Conservation (phyloP, 306 rosid species). For the Cucumis cinereus region DNA sequence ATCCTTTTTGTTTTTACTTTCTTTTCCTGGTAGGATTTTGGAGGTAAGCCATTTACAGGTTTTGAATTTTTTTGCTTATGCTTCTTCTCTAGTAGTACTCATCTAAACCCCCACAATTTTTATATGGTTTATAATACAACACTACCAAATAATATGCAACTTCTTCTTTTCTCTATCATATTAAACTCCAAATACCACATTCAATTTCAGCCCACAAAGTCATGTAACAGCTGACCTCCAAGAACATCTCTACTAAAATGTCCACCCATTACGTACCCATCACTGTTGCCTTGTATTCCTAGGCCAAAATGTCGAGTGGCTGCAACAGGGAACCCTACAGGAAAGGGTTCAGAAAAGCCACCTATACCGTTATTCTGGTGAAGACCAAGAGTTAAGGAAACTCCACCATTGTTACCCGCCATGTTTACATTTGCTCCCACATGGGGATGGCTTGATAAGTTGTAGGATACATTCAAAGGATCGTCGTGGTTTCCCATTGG, state of each 20-base stretch:
- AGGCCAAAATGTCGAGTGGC: conserved; percentile 20
- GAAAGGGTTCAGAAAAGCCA: conserved; percentile 57
- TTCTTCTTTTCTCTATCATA: not conserved
- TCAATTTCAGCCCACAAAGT: conserved; percentile 48
- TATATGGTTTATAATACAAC: not conserved
- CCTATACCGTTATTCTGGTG: conserved; percentile 68
- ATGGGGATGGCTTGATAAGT: conserved; percentile 33
- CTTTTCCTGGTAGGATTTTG: not conserved
- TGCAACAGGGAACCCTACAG: conserved; percentile 51
- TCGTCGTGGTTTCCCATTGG: conserved; percentile 22
- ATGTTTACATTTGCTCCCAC: conserved; percentile 36
- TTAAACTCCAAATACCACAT: not conserved
- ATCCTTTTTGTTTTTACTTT: not conserved
- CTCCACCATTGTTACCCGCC: conserved; percentile 33
- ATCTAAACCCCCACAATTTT: not conserved
- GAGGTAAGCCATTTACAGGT: conserved; percentile 1
- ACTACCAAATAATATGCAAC: not conserved
- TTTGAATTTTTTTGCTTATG: not conserved
- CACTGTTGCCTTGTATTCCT: not conserved
- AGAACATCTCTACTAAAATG: conserved; percentile 62
- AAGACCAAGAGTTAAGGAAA: conserved; percentile 80
- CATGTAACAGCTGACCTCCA: conserved; percentile 67
- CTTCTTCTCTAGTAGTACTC: not conserved
- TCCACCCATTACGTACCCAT: conserved; percentile 46
- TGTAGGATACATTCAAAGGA: conserved; percentile 25